These are phyloP conservation scores for Exophiala spinifera DNA, from an alignment of 2,329 filamentous ascomycete species.

Conservation along the genomic window DNA sequence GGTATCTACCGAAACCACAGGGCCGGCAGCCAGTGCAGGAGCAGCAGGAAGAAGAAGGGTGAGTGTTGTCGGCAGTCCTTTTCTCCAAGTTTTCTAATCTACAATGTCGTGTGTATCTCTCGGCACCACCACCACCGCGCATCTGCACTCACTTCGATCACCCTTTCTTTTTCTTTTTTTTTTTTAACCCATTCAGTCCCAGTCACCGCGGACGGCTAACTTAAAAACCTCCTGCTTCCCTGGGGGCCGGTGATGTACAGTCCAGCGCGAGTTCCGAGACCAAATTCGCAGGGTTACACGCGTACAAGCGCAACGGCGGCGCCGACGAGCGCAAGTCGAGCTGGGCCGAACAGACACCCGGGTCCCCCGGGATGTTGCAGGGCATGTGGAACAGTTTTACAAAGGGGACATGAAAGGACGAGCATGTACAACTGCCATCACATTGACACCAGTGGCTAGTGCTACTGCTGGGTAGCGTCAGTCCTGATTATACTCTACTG, in stretches of 20 bases:
- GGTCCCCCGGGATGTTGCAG: constrained; percentile 22
- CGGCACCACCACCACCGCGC: too few species aligned
- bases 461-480: too few species aligned
- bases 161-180: not conserved
- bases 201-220: not conserved
- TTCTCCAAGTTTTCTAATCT: too few species aligned
- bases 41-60: constrained; percentile 25
- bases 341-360: constrained; percentile 26
- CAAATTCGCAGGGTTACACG: constrained; percentile 25
- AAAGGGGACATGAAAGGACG: constrained; percentile 32
- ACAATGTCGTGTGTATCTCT: too few species aligned
- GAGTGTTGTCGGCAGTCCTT: too few species aligned
- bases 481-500: too few species aligned
- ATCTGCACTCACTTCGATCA: too few species aligned
- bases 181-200: too few species aligned
- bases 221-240: not conserved
- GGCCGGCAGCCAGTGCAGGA: constrained; percentile 7
- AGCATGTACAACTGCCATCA: too few species aligned
- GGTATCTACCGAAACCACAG: constrained; percentile 1
- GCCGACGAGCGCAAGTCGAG: constrained; percentile 20
- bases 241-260: not conserved
- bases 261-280: constrained; percentile 17
- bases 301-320: constrained; percentile 21
- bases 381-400: constrained; percentile 29
- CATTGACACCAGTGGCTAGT: too few species aligned